phyloP scores from a whole-genome alignment of 768 basidiomycete genomes.

The Pisolithus marmoratus region DNA sequence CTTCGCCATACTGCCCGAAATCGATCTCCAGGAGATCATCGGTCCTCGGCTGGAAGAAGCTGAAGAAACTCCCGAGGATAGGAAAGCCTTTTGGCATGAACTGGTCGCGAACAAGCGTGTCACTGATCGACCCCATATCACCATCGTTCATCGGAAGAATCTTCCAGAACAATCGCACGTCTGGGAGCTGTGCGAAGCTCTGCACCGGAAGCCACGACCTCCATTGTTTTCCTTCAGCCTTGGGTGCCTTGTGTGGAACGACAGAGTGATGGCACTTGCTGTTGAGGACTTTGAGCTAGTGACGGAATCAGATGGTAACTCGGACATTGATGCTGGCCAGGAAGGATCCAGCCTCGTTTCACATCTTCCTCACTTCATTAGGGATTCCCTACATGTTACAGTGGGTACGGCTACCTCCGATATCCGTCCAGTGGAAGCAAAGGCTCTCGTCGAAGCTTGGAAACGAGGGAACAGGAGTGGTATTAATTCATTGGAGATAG shows the following conservation, averaged over 20 bases:
- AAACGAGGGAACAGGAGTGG: conserved; percentile 28
- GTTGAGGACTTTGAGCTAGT: conserved; percentile 52
- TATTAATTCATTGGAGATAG: conserved; percentile 25
- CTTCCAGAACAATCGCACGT: conserved; percentile 30
- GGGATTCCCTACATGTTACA: conserved; percentile 71
- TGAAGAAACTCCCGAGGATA: conserved; percentile 25
- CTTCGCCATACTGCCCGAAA: conserved; percentile 71
- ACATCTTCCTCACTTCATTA: conserved; percentile 41
- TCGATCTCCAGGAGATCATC: conserved; percentile 52
- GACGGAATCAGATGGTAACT: conserved; percentile 24
- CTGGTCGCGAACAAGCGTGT: conserved; percentile 46
- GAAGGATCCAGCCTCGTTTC: conserved; percentile 44
- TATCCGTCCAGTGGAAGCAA: conserved; percentile 66
- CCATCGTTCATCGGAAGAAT: conserved; percentile 70
- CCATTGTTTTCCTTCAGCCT: conserved; percentile 61
- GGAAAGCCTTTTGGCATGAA: conserved; percentile 41
- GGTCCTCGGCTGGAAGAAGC: conserved; percentile 32
- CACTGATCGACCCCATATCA: conserved; percentile 69
- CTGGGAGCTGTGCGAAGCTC: conserved; percentile 35
- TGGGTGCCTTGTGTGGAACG: conserved; percentile 65
- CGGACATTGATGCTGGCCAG: conserved; percentile 24
- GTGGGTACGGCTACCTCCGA: conserved; percentile 60
- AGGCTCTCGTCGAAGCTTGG: conserved; percentile 54
- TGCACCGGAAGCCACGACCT: conserved; percentile 23
- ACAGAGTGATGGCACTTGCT: conserved; percentile 72